Percentiles rank a stretch among this genome's conserved stretches.
Conservation (phyloP, 108 stramenopile species). For the Nitzschia inconspicua region DNA sequence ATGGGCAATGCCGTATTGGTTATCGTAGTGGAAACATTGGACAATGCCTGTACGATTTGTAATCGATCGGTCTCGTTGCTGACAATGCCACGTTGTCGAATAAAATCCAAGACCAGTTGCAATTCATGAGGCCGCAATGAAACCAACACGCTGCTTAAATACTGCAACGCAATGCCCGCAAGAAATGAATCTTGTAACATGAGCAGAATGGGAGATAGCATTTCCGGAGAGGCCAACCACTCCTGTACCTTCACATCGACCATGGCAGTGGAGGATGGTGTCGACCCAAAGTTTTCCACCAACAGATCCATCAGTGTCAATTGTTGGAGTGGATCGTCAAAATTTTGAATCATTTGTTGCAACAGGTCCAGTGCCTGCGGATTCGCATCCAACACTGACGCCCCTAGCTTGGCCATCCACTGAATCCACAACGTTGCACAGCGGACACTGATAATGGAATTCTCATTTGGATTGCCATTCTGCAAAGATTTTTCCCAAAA, state of each 20-base stretch:
- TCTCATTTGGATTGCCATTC: background rate
- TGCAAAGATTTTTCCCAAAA: background rate
- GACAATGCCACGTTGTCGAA: slow-evolving; percentile 3
- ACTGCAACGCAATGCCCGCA: slow-evolving; percentile 17
- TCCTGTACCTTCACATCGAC: background rate
- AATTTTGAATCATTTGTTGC: slow-evolving; percentile 1
- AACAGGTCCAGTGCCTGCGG: background rate
- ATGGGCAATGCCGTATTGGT: background rate
- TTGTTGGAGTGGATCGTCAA: slow-evolving; percentile 24
- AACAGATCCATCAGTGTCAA: slow-evolving; percentile 20
- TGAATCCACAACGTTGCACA: slow-evolving; percentile 15
- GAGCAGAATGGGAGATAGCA: slow-evolving; percentile 4
- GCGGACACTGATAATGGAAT: slow-evolving; percentile 13
- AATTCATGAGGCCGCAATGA: background rate
- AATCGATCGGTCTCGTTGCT: slow-evolving; percentile 20
- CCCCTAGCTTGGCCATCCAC: background rate
- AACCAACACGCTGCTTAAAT: background rate
- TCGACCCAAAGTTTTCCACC: slow-evolving; percentile 7
- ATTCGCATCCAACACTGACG: background rate
- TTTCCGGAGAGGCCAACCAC: slow-evolving; percentile 1
- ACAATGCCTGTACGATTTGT: slow-evolving; percentile 10
- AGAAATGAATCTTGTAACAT: slow-evolving; percentile 21
- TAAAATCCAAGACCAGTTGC: background rate
- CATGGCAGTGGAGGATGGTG: background rate
- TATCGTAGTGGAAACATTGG: background rate